Base-by-base conservation (phyloP, 768 basidiomycete species). In the Mrakia frigida region DNA sequence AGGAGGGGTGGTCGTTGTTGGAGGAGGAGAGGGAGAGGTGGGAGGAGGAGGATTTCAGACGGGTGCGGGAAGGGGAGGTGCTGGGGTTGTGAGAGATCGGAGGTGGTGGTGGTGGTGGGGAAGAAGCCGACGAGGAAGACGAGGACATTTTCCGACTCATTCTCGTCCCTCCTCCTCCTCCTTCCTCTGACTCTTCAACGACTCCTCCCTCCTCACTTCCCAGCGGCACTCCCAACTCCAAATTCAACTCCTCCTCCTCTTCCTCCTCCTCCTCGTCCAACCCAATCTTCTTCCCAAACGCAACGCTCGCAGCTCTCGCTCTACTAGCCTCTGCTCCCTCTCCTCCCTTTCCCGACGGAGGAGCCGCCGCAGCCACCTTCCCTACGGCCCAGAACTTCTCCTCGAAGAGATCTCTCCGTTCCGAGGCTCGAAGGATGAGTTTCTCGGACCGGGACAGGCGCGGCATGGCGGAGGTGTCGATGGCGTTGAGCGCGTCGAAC, bases 401-500 rank as follows among this genome's bases (percentile, higher is more conserved):
- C 28, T 89, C 85, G 81, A 98, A 95, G 61, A 97, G 87, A 82
- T 98, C 95, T 82, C 92, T 94, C 43, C 94, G 88, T 77, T 98
- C 95, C 21, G 91, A 92, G 0, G 89, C 87, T 39, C 95, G 91
- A 87, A 98, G 90, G 76, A 99, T 87, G 73, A 94, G 85, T 79
- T 93, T 93, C 84, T 99, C 97, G 78, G 87, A 85, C 39, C 92
- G 89, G 6, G 90, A 90, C 61, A 99, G 85, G 6, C 85, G 82
- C 2, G 97, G 97, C 35, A 92, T 89, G 13, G 86, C 87, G n/a
- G 89, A 87, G 28, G 93, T 85, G 81, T 96, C 89, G 88, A 98
- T 93, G 9, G 91, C 89, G 82, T 98, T 98, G 78, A 98, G 90
- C 6, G 94, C 90, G 79, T 96, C 92, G 82, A 94, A 98, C 4